These are phyloP conservation scores for Tagetes patula DNA, from an alignment of 129 eudicot species.

Conservation along the genomic window DNA sequence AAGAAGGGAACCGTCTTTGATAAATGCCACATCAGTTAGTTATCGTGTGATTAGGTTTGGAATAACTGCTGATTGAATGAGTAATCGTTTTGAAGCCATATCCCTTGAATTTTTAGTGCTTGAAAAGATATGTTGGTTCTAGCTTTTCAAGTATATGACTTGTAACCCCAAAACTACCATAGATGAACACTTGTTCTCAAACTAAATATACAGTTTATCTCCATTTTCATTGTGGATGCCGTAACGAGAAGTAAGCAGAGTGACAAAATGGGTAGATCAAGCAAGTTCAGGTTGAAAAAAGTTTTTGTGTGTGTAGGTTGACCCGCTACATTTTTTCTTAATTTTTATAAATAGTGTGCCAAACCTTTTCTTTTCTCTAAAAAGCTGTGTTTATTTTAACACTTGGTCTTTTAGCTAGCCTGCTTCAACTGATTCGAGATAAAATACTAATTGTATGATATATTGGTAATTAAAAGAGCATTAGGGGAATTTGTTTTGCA, in stretches of 20 bases:
- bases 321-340: not conserved
- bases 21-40: not conserved
- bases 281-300: not conserved
- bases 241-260: not conserved
- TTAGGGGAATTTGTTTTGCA: slow-evolving; percentile 27
- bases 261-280: not conserved
- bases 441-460: not conserved
- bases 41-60: not conserved
- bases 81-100: not conserved
- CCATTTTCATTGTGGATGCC: not conserved
- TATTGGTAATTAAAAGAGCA: not conserved
- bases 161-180: not conserved
- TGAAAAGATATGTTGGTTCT: not conserved
- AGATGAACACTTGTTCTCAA: not conserved
- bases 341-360: too few species aligned
- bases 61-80: not conserved
- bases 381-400: not conserved
- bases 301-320: not conserved
- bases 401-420: not conserved
- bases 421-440: not conserved
- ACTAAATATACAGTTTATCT: not conserved
- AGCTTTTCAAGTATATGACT: not conserved
- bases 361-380: not conserved
- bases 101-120: not conserved
- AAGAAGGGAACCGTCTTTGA: not conserved